These are phyloP conservation scores for Malassezia globosa DNA, from an alignment of 1,284 basidiomycete genomes.

Conservation along the genomic window DNA sequence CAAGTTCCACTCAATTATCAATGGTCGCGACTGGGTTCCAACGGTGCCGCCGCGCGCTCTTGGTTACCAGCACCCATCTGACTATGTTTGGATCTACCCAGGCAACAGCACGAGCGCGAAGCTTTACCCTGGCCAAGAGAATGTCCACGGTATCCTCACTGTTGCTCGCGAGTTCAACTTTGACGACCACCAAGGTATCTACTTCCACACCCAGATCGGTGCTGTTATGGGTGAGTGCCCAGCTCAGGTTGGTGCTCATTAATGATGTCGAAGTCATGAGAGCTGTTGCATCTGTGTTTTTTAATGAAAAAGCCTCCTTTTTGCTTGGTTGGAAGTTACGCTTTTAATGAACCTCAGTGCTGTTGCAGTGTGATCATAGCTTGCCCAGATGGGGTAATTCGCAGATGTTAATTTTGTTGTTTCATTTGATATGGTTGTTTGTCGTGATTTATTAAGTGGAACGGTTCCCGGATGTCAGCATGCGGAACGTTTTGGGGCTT, in stretches of 20 bases:
- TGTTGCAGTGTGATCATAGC: no score
- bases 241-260: slow-evolving; percentile 13
- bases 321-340: no score
- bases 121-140: slow-evolving; percentile 39
- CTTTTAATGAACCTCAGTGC: no score
- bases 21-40: slow-evolving; percentile 29
- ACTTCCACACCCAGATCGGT: slow-evolving; percentile 36
- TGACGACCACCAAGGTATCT: slow-evolving; percentile 30
- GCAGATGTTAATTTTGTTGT: no score
- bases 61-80: slow-evolving; percentile 26
- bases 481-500: no score
- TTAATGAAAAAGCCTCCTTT: no score
- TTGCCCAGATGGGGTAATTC: no score
- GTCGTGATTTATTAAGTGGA: no score
- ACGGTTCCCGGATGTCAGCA: no score
- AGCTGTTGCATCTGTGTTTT: no score
- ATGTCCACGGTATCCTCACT: slow-evolving; percentile 25
- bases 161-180: slow-evolving; percentile 9
- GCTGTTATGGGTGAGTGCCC: slow-evolving; percentile 23
- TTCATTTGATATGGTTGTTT: no score
- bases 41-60: slow-evolving; percentile 20
- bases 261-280: no score
- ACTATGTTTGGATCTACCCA: slow-evolving; percentile 35
- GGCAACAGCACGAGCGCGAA: slow-evolving; percentile 21
- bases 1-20: slow-evolving; percentile 24